phyloP scores from a whole-genome alignment of 345 rosid species.

The Eutrema japonicum region DNA sequence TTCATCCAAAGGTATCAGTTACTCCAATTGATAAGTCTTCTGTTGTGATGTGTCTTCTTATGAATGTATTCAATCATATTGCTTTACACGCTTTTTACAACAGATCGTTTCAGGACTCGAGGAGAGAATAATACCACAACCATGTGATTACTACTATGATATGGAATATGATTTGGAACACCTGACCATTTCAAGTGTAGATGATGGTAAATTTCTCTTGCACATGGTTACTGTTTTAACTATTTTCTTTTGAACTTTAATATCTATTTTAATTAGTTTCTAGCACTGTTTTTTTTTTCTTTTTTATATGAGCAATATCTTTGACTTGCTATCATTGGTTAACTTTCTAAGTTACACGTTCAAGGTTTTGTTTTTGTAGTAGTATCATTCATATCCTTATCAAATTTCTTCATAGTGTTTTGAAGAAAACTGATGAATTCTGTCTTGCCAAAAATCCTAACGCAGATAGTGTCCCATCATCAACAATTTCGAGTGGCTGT shows the following conservation, averaged over 20 bases:
- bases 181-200: constrained; percentile 38
- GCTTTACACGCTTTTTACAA: neutral
- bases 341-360: neutral
- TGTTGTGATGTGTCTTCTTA: neutral
- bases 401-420: neutral
- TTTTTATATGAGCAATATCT: too few relatives aligned
- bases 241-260: too few relatives aligned
- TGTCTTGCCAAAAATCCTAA: neutral
- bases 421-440: neutral
- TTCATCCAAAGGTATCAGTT: neutral
- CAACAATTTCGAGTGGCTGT: constrained; percentile 45
- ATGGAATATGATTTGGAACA: constrained; percentile 43
- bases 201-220: neutral
- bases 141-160: constrained; percentile 44
- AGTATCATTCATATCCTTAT: neutral
- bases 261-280: too few relatives aligned
- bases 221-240: too few relatives aligned
- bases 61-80: neutral
- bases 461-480: constrained; percentile 32
- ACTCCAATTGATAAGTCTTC: too few relatives aligned
- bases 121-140: neutral
- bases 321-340: too few relatives aligned
- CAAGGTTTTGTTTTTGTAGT: neutral
- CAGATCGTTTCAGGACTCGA: constrained; percentile 32
- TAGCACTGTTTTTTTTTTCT: neutral